Evolutionary conservation across 371 early-diverging fungal species (phyloP).

Genomic region (Thermomucor indicae-seudaticae): DNA sequence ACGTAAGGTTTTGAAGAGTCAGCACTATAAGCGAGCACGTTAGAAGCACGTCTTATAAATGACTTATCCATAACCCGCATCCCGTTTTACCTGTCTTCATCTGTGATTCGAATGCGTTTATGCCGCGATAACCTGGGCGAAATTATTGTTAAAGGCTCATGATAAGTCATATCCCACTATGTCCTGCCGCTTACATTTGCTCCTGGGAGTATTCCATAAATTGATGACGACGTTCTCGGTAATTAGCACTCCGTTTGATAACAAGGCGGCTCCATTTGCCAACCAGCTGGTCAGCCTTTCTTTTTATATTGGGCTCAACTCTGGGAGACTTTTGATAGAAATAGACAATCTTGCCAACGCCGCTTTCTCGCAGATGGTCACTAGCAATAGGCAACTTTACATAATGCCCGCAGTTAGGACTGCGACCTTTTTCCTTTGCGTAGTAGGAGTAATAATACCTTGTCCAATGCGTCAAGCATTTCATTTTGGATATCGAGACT

Average conservation of each 20-base stretch:
- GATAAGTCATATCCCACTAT: too few relatives aligned
- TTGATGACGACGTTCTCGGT: conserved; percentile 59
- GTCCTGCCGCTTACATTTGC: conserved; percentile 35
- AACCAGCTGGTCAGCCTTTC: conserved; percentile 77
- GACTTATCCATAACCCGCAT: too few relatives aligned
- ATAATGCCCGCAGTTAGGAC: too few relatives aligned
- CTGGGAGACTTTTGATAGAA: conserved; percentile 93
- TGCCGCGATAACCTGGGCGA: conserved; percentile 18
- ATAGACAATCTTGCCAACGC: conserved; percentile 89
- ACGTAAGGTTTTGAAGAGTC: conserved; percentile 25
- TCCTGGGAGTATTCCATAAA: conserved; percentile 35
- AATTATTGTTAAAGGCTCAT: background rate
- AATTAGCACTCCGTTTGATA: conserved; percentile 73
- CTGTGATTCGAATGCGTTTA: conserved; percentile 28
- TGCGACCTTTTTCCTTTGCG: too few relatives aligned
- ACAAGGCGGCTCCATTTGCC: conserved; percentile 90
- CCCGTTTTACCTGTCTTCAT: conserved; percentile 13
- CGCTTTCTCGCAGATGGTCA: conserved; percentile 85
- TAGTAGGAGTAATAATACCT: conserved; percentile 41
- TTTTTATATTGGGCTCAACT: conserved; percentile 68
- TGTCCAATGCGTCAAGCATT: conserved; percentile 73
- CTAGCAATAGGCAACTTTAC: conserved; percentile 74
- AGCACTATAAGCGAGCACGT: background rate
- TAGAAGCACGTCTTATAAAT: too few relatives aligned
- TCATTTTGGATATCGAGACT: conserved; percentile 87